Evolutionary conservation across 73 alveolate genomes (phyloP).

Genomic region (Diophrys sp.): DNA sequence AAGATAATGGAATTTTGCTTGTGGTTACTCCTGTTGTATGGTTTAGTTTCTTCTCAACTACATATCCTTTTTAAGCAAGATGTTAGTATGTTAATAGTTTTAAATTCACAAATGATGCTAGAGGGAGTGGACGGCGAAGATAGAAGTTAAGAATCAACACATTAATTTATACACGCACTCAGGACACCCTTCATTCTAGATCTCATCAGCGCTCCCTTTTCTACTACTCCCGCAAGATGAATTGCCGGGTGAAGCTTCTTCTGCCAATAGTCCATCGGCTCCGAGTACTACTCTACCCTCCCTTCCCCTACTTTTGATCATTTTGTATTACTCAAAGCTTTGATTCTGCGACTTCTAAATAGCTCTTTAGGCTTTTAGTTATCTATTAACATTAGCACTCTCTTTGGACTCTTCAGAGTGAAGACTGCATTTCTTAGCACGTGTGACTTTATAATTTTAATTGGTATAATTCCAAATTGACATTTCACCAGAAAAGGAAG

Average conservation of each 20-base stretch:
- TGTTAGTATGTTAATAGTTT: too few species aligned
- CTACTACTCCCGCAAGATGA: neutral
- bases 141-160: neutral
- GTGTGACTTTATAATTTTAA: neutral
- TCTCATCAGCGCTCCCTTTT: neutral
- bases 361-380: neutral
- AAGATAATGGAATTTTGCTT: too few species aligned
- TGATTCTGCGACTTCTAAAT: neutral
- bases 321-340: neutral
- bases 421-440: neutral
- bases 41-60: too few species aligned
- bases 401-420: neutral
- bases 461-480: constrained; percentile 8
- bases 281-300: neutral
- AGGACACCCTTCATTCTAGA: neutral
- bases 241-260: neutral
- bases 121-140: too few species aligned
- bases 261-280: neutral
- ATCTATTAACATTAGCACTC: neutral
- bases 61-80: too few species aligned
- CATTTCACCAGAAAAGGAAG: constrained; percentile 39
- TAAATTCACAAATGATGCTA: too few species aligned
- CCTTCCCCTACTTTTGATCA: neutral
- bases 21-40: too few species aligned
- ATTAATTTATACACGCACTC: too few species aligned